phyloP scores from a whole-genome alignment of 2,329 filamentous ascomycete genomes.

The Alternaria sp. region DNA sequence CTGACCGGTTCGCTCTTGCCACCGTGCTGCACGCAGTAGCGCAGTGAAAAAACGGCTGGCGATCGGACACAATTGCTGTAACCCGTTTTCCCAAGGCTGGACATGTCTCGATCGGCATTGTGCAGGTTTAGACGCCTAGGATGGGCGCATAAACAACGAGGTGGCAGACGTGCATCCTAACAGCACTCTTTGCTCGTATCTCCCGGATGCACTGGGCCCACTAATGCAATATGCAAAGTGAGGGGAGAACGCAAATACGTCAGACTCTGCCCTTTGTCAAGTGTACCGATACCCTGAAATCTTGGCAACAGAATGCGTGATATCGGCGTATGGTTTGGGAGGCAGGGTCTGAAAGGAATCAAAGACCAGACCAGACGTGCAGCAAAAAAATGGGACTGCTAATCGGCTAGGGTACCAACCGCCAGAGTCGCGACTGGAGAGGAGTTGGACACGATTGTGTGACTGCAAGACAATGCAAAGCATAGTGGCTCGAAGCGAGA shows the following conservation, averaged over 20 bases:
- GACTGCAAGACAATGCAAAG: conserved; percentile 40
- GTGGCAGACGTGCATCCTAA: conserved; percentile 36
- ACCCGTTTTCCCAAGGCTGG: conserved; percentile 43
- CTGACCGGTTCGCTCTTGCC: conserved; percentile 48
- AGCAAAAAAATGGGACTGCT: conserved; percentile 35
- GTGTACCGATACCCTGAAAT: conserved; percentile 32
- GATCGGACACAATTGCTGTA: conserved; percentile 39
- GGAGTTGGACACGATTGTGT: conserved; percentile 45
- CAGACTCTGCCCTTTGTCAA: conserved; percentile 39
- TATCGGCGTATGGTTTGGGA: conserved; percentile 17
- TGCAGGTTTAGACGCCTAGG: conserved; percentile 36
- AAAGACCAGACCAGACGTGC: conserved; percentile 30
- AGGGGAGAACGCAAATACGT: conserved; percentile 38
- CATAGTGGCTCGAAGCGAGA: conserved; percentile 42
- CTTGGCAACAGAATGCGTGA: conserved; percentile 40
- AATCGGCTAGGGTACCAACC: conserved; percentile 34
- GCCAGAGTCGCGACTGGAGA: conserved; percentile 48
- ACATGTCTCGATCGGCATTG: conserved; percentile 42
- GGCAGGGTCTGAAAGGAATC: conserved; percentile 31
- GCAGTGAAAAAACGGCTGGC: conserved; percentile 40
- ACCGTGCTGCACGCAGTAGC: conserved; percentile 47
- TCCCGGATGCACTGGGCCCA: conserved; percentile 33
- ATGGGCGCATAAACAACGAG: conserved; percentile 41
- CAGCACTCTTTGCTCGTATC: conserved; percentile 28
- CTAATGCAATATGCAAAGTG: conserved; percentile 43